Evolutionary conservation across 2,329 filamentous ascomycete species (phyloP).

Genomic region (Zymoseptoria brevis): DNA sequence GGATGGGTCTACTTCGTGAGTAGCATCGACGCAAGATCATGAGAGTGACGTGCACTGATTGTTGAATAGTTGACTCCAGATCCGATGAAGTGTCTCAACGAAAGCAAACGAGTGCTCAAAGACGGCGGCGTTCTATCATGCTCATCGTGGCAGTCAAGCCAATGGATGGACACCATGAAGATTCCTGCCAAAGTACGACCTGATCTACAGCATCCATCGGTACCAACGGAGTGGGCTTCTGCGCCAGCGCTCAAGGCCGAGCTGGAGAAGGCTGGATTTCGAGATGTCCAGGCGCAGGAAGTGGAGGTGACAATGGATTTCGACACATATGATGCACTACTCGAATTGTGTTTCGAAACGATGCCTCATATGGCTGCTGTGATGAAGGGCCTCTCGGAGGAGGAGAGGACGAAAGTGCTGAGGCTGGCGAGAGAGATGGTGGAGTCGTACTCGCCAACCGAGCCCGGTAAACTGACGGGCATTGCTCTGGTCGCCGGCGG

Average conservation of each 20-base stretch:
- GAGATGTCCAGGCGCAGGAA: slow-evolving; percentile 17
- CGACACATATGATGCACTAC: slow-evolving; percentile 13
- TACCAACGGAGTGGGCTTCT: slow-evolving; percentile 22
- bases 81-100: slow-evolving; percentile 20
- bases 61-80: slow-evolving; percentile 8
- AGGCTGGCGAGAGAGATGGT: slow-evolving; percentile 13
- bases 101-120: slow-evolving; percentile 21
- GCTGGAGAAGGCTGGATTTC: slow-evolving; percentile 24
- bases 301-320: slow-evolving; percentile 22
- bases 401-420: slow-evolving; percentile 15
- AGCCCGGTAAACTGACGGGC: slow-evolving; percentile 22
- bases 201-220: slow-evolving; percentile 12
- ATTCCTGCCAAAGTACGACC: slow-evolving; percentile 14
- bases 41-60: neutral
- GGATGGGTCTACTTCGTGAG: slow-evolving; percentile 29
- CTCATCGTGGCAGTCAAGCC: slow-evolving; percentile 23
- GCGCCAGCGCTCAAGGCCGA: slow-evolving; percentile 14
- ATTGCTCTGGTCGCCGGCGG: slow-evolving; percentile 22
- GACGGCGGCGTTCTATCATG: slow-evolving; percentile 18
- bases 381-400: slow-evolving; percentile 17
- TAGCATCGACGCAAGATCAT: neutral
- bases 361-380: slow-evolving; percentile 21
- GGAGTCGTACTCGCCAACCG: slow-evolving; percentile 15
- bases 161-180: slow-evolving; percentile 25
- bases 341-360: slow-evolving; percentile 16